Base-by-base conservation (phyloP, 169 alveolate species). In the Plasmodium cynomolgi region DNA sequence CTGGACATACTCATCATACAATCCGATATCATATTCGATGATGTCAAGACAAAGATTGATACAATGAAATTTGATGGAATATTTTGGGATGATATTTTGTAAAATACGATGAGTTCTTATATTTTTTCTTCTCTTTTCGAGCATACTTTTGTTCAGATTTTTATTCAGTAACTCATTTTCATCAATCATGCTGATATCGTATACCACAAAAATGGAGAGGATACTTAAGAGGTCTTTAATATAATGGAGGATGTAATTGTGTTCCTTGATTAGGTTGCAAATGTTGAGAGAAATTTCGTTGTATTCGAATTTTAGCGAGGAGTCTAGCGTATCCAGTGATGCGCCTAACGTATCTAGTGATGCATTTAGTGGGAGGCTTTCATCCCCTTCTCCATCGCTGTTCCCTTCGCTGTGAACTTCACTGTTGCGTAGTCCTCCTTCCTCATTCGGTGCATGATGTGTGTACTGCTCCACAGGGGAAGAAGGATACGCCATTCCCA, bases 191-290 rank as follows among this genome's bases (percentile, higher is more conserved):
- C 94, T 88, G 26, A 88, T 88, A 31, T 88, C 91, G 33, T 88
- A 88, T 0, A 88, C 72, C 20, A 88, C 94, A 68, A 88, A 88
- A 5, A 88, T 88, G 6, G 94, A 88, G n/a, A 88, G 73, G 9
- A 88, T 88, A 17, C 82, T 80, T 33, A 88, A 50, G 3, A 88
- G 29, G 73, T 88, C 94, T 44, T 88, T 88, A 26, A 88, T 58
- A 62, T 88, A 88, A 17, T 77, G 82, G 0, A 88, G 77, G 11
- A 88, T 88, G 54, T 88, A 88, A 15, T 58, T 88, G 72, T 88
- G 94, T 17, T 88, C 94, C 83, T 88, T 88, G 9, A 88, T 88
- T 62, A 88, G 39, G 29, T 88, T 88, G 73, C 94, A 88, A 4
- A 88, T 88, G 56, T 88, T 88, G 11, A 88, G 37, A 7, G 94